These are phyloP conservation scores for Lentinula guzmanii DNA, from an alignment of 768 basidiomycete genomes.

Conservation along the genomic window DNA sequence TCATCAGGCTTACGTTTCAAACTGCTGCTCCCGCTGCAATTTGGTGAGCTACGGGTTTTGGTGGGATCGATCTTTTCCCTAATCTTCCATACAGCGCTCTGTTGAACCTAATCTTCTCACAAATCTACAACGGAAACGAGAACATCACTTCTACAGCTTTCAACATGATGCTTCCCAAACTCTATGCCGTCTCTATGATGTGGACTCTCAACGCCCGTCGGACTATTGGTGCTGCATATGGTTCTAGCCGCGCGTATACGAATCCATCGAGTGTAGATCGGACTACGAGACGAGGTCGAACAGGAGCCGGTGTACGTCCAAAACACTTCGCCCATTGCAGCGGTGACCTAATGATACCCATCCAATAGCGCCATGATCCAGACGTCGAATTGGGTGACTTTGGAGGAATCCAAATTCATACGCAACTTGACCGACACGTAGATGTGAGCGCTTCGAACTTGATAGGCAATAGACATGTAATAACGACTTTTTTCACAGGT, in stretches of 20 bases:
- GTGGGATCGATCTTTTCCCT: background rate
- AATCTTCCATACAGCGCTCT: conserved; percentile 18
- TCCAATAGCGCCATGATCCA: background rate
- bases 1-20: conserved; percentile 25
- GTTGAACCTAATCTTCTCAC: conserved; percentile 28
- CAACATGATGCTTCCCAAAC: conserved; percentile 24
- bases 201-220: conserved; percentile 28
- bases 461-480: background rate
- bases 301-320: background rate
- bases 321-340: background rate
- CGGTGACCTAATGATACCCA: background rate
- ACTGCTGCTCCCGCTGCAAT: conserved; percentile 26
- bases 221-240: conserved; percentile 12
- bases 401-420: background rate
- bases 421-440: background rate
- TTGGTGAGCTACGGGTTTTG: conserved; percentile 18
- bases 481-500: background rate
- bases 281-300: background rate
- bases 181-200: conserved; percentile 32
- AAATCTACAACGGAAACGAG: conserved; percentile 16
- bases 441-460: background rate
- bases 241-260: background rate
- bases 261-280: background rate
- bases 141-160: conserved; percentile 22
- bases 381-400: background rate